Evolutionary conservation across 345 rosid genomes (phyloP), one percentile per base, ranked within the genome.

Genomic region (Stellera chamaejasme): DNA sequence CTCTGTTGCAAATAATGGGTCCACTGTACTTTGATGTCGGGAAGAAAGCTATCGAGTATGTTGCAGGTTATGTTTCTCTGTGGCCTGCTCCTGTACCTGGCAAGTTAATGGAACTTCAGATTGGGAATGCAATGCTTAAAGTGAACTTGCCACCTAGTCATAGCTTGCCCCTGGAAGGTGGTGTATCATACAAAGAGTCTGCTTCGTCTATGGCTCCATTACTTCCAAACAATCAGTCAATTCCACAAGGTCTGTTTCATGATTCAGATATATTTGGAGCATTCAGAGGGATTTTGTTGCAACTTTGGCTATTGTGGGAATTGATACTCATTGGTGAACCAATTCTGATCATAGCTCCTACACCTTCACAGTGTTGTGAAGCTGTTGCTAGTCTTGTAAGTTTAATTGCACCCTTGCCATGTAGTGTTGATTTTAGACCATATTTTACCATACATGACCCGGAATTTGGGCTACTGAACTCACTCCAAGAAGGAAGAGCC

Each of bases 381-480:
- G 99, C 97, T 49, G 99, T 90, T 70, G 88, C 96, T 26, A 79
- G 96, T 79, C 92, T 93, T 48, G 84, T 93, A 54, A 93, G 99
- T 73, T 71, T 93, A 71, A 79, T 93, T 74, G 88, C 97, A 14
- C 99, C 97, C 1, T 62, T 93, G 25, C 77, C 76, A 53, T 93
- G 86, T 48, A 90, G 92, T 62, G 76, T 90, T 59, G 99, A 93
- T 71, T 93, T 93, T 77, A 84, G 99, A 80, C 99, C 97, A 3
- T 93, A 90, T 74, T 93, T 93, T 65, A 89, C 99, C 65, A 93
- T 93, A 61, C 99, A 90, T 63, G 92, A 90, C 68, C 96, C 97
- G 4, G 87, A 80, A 13, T 93, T 93, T 57, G 83, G 82, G 49
- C 67, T 66, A 13, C 54, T 93, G 43, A 90, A 90, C 66, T 69